Conservation (phyloP, 306 rosid species). For the Dryas octopetala region DNA sequence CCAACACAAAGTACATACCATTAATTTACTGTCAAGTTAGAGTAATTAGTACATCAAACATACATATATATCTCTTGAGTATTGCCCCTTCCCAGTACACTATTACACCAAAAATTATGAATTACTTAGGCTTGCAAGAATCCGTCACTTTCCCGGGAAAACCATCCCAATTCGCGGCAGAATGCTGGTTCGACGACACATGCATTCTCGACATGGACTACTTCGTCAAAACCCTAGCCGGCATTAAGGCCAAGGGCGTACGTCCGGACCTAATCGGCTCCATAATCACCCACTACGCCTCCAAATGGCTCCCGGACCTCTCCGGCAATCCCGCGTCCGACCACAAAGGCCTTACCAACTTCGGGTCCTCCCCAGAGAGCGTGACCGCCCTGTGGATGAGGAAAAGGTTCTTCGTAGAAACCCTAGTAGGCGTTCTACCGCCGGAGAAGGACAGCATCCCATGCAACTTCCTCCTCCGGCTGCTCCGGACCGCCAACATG, state of each 20-base stretch:
- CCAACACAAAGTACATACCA: no score
- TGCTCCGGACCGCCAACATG: constrained; percentile 80
- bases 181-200: constrained; percentile 82
- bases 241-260: constrained; percentile 80
- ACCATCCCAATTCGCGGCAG: constrained; percentile 47
- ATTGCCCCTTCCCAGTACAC: not conserved
- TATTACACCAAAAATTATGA: constrained; percentile 26
- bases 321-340: constrained; percentile 29
- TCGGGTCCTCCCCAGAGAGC: constrained; percentile 55
- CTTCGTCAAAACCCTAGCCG: constrained; percentile 83
- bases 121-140: constrained; percentile 34
- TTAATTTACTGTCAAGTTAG: not conserved
- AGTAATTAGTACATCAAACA: not conserved
- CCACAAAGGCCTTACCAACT: constrained; percentile 31
- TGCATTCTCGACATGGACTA: constrained; percentile 90
- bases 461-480: constrained; percentile 81
- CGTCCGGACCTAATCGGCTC: constrained; percentile 76
- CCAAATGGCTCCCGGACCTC: constrained; percentile 93
- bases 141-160: constrained; percentile 39
- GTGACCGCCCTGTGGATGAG: constrained; percentile 76
- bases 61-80: not conserved
- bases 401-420: constrained; percentile 84
- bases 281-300: constrained; percentile 82
- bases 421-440: constrained; percentile 79
- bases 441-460: constrained; percentile 83